Evolutionary conservation across 331 rosid genomes (phyloP).

Genomic region (Quercus tomentella): DNA sequence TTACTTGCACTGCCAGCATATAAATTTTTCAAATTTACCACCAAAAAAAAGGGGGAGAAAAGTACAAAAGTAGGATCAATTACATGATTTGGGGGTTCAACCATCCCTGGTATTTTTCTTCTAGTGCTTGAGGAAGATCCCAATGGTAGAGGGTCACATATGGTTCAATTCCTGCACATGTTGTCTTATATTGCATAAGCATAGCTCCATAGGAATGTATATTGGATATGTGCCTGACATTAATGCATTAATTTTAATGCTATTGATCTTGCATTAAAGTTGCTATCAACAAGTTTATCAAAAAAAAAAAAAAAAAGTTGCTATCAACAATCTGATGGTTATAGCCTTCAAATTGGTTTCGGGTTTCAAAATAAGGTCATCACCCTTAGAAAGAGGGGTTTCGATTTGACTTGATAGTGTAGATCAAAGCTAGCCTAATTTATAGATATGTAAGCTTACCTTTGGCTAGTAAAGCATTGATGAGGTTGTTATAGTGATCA

Average conservation of each 20-base stretch:
- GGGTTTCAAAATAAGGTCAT: neutral
- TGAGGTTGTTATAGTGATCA: conserved; percentile 81
- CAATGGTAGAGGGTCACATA: conserved; percentile 93
- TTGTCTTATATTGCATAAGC: neutral
- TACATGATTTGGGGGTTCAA: conserved; percentile 74
- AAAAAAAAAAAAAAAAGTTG: neutral
- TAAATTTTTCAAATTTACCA: neutral
- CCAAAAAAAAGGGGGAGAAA: neutral
- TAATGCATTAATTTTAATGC: neutral
- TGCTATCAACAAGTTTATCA: neutral
- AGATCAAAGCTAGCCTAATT: neutral
- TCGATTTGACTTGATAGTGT: neutral
- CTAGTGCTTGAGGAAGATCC: conserved; percentile 95
- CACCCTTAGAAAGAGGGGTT: neutral
- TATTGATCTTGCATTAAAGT: neutral
- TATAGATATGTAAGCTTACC: conserved; percentile 32
- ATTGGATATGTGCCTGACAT: neutral
- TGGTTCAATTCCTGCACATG: conserved; percentile 65
- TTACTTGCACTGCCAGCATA: neutral
- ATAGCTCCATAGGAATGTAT: neutral
- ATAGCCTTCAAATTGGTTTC: neutral
- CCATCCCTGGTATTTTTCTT: conserved; percentile 86
- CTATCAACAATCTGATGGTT: neutral
- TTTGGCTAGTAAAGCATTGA: conserved; percentile 65
- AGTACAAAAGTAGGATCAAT: neutral